A percentile compares a stretch with the other conserved stretches of the same genome.
phyloP scores from a whole-genome alignment of 176 grass and related monocot genomes.

The Hsuehochloa calcarea region DNA sequence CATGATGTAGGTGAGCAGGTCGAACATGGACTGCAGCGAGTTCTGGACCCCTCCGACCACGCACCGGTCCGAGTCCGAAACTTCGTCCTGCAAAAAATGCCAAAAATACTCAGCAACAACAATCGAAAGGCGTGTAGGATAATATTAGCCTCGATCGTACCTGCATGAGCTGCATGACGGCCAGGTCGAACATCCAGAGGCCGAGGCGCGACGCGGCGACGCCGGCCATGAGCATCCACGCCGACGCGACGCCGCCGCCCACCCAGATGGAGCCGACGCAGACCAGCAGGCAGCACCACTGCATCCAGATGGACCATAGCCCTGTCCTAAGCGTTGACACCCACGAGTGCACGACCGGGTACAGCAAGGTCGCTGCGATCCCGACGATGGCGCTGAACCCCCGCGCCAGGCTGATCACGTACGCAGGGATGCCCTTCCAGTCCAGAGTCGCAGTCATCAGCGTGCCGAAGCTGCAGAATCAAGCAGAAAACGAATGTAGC shows the following conservation, averaged over 20 bases:
- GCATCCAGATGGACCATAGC: conserved; percentile 81
- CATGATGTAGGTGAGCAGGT: conserved; percentile 89
- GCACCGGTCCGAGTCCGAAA: conserved; percentile 63
- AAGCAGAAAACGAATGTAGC: too few relatives aligned
- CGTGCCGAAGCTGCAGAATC: conserved; percentile 64
- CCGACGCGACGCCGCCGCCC: conserved; percentile 27
- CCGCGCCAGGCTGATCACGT: conserved; percentile 70
- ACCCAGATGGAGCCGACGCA: conserved; percentile 75
- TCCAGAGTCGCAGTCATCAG: conserved; percentile 86
- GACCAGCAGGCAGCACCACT: conserved; percentile 76
- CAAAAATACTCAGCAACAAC: too few relatives aligned
- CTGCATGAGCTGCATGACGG: neutral
- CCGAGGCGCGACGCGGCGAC: conserved; percentile 54
- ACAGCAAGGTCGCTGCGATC: conserved; percentile 71
- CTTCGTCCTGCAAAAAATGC: conserved; percentile 48
- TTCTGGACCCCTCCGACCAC: conserved; percentile 85
- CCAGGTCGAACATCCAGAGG: neutral
- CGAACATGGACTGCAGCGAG: conserved; percentile 86
- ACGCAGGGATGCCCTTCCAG: conserved; percentile 87
- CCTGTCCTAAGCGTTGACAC: conserved; percentile 74
- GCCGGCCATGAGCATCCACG: conserved; percentile 92
- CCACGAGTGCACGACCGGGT: conserved; percentile 58
- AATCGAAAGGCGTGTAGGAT: too few relatives aligned
- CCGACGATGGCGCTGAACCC: conserved; percentile 68
- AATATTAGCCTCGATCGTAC: neutral